phyloP scores from a whole-genome alignment of 1,139 yeast genomes.

The Candida gigantensis region DNA sequence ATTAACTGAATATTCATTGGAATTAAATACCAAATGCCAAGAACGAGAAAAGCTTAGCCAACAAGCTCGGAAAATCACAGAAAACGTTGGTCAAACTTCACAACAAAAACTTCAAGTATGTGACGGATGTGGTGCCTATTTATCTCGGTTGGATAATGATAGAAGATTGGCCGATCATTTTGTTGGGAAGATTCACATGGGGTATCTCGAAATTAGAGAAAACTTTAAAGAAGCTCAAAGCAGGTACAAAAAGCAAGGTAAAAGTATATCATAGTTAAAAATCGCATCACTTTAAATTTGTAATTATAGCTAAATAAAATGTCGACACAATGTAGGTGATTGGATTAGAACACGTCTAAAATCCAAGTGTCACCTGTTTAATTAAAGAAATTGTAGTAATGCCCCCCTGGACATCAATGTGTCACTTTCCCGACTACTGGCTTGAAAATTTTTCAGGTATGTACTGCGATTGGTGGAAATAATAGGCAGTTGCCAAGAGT shows the following conservation, averaged over 20 bases:
- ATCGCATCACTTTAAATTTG: too few relatives aligned
- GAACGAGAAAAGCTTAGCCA: constrained; percentile 53
- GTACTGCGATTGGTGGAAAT: too few relatives aligned
- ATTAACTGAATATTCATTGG: constrained; percentile 50
- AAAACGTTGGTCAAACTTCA: constrained; percentile 80
- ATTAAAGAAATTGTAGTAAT: too few relatives aligned
- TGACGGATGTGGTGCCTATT: constrained; percentile 86
- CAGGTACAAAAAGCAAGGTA: constrained; percentile 18
- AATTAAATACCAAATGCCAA: constrained; percentile 44
- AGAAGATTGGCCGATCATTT: constrained; percentile 90
- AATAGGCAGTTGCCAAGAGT: too few relatives aligned
- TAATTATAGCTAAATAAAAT: too few relatives aligned
- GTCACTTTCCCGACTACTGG: too few relatives aligned
- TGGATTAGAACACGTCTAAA: too few relatives aligned
- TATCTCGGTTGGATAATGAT: constrained; percentile 86
- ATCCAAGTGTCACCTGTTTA: too few relatives aligned
- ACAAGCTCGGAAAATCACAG: constrained; percentile 61
- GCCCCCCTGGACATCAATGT: too few relatives aligned
- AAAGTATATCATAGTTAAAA: not conserved
- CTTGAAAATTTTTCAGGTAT: too few relatives aligned
- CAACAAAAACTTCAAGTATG: constrained; percentile 93
- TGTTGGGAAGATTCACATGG: constrained; percentile 82
- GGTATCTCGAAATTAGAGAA: constrained; percentile 73
- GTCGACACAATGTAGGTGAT: too few relatives aligned
- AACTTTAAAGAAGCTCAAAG: constrained; percentile 51